Evolutionary conservation across 2,329 filamentous ascomycete species (phyloP).

Genomic region (Talaromyces sp.): DNA sequence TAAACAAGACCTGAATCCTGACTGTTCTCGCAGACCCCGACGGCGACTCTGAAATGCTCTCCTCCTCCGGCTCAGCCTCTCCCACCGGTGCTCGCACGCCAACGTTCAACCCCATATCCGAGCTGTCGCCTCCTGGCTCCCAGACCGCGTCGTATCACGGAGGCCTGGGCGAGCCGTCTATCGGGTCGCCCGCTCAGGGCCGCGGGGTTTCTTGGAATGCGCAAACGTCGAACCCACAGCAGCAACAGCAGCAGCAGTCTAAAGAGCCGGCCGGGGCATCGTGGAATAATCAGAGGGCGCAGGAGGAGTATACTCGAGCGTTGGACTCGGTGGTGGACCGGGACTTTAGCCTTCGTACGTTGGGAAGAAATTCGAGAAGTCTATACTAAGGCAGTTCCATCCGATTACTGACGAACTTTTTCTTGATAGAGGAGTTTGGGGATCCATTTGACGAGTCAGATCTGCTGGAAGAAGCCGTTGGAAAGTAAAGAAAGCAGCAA

Average conservation of each 20-base stretch:
- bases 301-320: conserved; percentile 51
- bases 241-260: conserved; percentile 12
- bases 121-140: conserved; percentile 53
- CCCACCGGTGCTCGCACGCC: conserved; percentile 37
- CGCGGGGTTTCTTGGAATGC: background rate
- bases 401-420: background rate
- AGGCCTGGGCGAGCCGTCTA: conserved; percentile 3
- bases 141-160: conserved; percentile 29
- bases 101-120: conserved; percentile 30
- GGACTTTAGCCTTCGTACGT: conserved; percentile 46
- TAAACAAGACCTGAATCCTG: background rate
- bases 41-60: conserved; percentile 55
- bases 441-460: conserved; percentile 42
- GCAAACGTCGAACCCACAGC: conserved; percentile 1
- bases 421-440: conserved; percentile 37
- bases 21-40: conserved; percentile 39
- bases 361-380: background rate
- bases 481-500: background rate
- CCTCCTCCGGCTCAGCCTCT: conserved; percentile 34
- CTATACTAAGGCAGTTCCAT: background rate
- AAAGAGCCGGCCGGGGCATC: conserved; percentile 45
- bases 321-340: conserved; percentile 48
- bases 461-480: conserved; percentile 21
- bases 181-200: background rate
- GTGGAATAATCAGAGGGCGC: conserved; percentile 54